Base-by-base conservation (phyloP, 352 stramenopile species). In the Globisporangium iwayamae region DNA sequence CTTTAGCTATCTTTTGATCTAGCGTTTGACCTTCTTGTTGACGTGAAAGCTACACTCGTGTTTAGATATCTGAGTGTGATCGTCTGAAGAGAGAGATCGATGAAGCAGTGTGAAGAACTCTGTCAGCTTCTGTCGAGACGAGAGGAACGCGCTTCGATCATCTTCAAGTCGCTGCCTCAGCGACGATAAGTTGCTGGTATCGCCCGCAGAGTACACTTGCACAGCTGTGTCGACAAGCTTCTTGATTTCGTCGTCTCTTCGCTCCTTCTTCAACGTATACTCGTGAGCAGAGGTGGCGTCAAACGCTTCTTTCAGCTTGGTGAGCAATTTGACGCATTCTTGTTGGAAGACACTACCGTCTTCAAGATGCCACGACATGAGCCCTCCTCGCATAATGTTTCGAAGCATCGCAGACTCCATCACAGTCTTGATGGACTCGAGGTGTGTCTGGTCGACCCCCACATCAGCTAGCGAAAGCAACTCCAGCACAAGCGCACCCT, bases 341-440 rank as follows among this genome's bases (percentile, higher is more conserved):
- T 5, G 16, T 8, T 53, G 11, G 32, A 67, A 56, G 28, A 43
- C 52, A 30, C 18, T 32, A 10, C 54, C 36, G 25, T 18, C 48
- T 38, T 57, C 48, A 13, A 76, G 51, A 32, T 78, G 69, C 72
- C 72, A 78, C 18, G 47, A 45, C 72, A 78, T 76, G 30, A 78
- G 56, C 7, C 69, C 72, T 53, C 36, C 10, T 38, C 4, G 60
- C 53, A 68, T 41, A 4, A 45, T 14, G 1, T 57, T 59, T 18
- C 39, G 50, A 16, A 16, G 11, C 1, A 25, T 20, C 3, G 45
- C 16, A 0, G 60, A 30, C 14, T 32, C 41, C 30, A 56, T 22
- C 16, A 10, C 36, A 4, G 20, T 30, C 57, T 41, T 28, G 5
- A 56, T 32, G 0, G 10, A 3, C 14, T 68, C 39, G 20, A 56